These are phyloP conservation scores for Crucibulum laeve DNA, from an alignment of 768 basidiomycete genomes.

Conservation along the genomic window DNA sequence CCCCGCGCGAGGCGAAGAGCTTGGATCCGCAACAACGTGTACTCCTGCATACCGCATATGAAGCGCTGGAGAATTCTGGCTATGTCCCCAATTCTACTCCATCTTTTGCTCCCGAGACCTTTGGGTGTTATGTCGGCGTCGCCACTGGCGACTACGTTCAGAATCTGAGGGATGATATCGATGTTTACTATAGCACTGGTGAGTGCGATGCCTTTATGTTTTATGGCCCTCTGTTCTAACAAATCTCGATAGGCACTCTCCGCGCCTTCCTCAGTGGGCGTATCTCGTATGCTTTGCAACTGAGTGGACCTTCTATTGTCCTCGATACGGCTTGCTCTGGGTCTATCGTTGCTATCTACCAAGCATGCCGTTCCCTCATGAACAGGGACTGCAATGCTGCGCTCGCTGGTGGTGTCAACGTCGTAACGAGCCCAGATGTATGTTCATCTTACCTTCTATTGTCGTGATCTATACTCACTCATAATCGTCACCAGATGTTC, in stretches of 20 bases:
- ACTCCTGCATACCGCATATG: constrained; percentile 60
- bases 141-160: constrained; percentile 68
- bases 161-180: constrained; percentile 58
- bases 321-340: constrained; percentile 77
- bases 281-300: constrained; percentile 62
- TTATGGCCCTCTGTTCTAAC: neutral
- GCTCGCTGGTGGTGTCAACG: constrained; percentile 71
- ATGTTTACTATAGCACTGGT: constrained; percentile 73
- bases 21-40: constrained; percentile 80
- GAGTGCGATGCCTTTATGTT: constrained; percentile 9
- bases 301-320: constrained; percentile 68
- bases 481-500: constrained; percentile 46
- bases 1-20: constrained; percentile 66
- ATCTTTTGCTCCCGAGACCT: constrained; percentile 44
- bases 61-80: constrained; percentile 68
- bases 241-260: constrained; percentile 46
- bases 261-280: constrained; percentile 68
- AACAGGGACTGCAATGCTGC: constrained; percentile 64
- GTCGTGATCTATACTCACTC: constrained; percentile 4
- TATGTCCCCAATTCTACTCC: constrained; percentile 58
- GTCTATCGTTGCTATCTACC: constrained; percentile 62
- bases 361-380: constrained; percentile 61
- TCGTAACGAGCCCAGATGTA: constrained; percentile 69
- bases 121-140: constrained; percentile 67
- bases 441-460: constrained; percentile 14